Conservation (phyloP, 202 grass and related monocot genomes). For the Panicum hallii region DNA sequence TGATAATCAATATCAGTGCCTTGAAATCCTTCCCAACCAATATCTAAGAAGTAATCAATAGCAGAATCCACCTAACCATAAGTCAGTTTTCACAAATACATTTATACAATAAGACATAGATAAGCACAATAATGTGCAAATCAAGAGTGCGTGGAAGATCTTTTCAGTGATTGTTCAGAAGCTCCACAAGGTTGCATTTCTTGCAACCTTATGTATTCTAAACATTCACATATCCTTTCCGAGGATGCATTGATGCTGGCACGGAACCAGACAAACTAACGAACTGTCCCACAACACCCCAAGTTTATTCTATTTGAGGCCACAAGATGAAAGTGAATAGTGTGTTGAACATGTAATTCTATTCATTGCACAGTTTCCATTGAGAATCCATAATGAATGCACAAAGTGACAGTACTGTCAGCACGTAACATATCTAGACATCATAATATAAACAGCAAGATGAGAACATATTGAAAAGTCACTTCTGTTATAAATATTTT, state of each 20-base stretch:
- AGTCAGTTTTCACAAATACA: slow-evolving; percentile 6
- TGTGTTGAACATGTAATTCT: not conserved
- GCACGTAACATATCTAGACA: not conserved
- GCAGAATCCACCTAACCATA: slow-evolving; percentile 10
- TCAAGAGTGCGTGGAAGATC: not conserved
- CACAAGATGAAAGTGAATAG: not conserved
- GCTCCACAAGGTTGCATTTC: not conserved
- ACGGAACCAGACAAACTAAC: not conserved
- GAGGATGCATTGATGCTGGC: not conserved
- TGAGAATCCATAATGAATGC: not conserved
- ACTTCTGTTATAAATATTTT: not conserved
- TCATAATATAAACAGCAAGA: not conserved
- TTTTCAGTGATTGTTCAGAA: not conserved
- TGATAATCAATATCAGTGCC: not conserved
- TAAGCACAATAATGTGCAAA: slow-evolving; percentile 1
- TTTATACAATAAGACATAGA: slow-evolving; percentile 7
- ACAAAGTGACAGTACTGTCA: not conserved
- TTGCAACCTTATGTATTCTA: slow-evolving; percentile 14
- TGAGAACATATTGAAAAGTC: not conserved
- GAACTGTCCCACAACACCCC: not conserved
- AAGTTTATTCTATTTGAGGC: not conserved
- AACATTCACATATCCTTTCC: slow-evolving; percentile 1
- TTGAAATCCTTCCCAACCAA: slow-evolving; percentile 12
- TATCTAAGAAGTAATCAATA: slow-evolving; percentile 8
- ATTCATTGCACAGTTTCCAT: not conserved